phyloP scores from a whole-genome alignment of 495 filamentous ascomycete genomes.

The Haplographium delicatum region DNA sequence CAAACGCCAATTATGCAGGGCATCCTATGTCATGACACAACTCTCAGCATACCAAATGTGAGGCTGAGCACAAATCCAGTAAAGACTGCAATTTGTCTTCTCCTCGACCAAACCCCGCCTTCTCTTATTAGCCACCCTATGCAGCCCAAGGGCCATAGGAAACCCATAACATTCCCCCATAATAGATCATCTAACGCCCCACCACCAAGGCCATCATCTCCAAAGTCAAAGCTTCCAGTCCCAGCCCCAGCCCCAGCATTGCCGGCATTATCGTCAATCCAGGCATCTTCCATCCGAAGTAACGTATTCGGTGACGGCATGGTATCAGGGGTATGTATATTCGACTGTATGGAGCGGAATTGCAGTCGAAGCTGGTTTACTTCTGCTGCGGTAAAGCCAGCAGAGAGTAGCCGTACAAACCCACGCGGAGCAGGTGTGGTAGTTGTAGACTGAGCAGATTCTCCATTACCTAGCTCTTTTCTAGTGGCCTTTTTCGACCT shows the following conservation, averaged over 20 bases:
- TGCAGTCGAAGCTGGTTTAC: slow-evolving; percentile 77
- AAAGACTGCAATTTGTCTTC: slow-evolving; percentile 78
- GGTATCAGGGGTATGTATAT: slow-evolving; percentile 75
- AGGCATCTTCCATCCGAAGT: slow-evolving; percentile 75
- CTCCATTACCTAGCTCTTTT: slow-evolving; percentile 16
- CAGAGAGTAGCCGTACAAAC: slow-evolving; percentile 78
- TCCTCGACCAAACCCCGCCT: slow-evolving; percentile 79
- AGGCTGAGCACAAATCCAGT: slow-evolving; percentile 73
- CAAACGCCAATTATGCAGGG: not conserved
- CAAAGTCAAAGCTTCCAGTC: slow-evolving; percentile 27
- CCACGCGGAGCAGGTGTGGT: slow-evolving; percentile 67
- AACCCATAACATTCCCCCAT: slow-evolving; percentile 82
- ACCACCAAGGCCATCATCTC: slow-evolving; percentile 27
- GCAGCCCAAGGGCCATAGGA: slow-evolving; percentile 88
- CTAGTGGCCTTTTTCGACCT: slow-evolving; percentile 14
- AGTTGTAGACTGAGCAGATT: not conserved
- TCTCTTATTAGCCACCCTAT: slow-evolving; percentile 80
- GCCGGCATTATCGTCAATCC: slow-evolving; percentile 72
- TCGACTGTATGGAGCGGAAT: slow-evolving; percentile 72
- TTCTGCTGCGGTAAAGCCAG: slow-evolving; percentile 77
- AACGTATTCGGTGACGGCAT: slow-evolving; percentile 60
- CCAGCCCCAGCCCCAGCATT: slow-evolving; percentile 17
- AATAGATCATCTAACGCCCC: slow-evolving; percentile 73
- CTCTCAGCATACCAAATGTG: slow-evolving; percentile 53
- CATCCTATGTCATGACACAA: slow-evolving; percentile 20